Evolutionary conservation across 129 eudicot species (phyloP), one percentile per base, ranked within the genome.

Genomic region (Arctium minus): DNA sequence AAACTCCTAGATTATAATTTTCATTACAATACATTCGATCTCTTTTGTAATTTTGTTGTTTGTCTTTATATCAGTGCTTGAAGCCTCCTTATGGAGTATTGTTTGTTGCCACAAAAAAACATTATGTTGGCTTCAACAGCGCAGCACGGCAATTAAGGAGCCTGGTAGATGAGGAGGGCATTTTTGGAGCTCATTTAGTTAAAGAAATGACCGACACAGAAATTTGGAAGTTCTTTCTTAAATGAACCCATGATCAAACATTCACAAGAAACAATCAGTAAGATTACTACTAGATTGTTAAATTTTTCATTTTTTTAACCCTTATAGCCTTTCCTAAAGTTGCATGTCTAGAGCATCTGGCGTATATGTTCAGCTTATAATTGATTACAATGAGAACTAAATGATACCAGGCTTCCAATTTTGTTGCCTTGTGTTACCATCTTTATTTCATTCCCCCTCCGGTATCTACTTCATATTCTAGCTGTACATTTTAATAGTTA

Each of bases 71-170:
- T 27, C 87, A 92, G 97, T 92, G 97, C 76, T 79, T 92, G 83
- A 88, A 90, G 87, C 97, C 97, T 75, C 97, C 97, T 6, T 92
- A 92, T 76, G 97, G 97, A 90, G 89, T 88, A 75, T 22, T 92
- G 62, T 92, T 86, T 68, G 40, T 92, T 75, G 94, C 97, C 72
- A 85, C 97, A 76, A 92, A 87, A 82, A 92, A 75, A 86, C 85
- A 88, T 86, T 92, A 86, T 80, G 89, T 90, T 80, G 92, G 94
- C 73, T 92, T 79, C 88, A 89, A 90, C 78, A 90, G 79, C 3
- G 89, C 89, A 12, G 84, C 87, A 4, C 87, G 94, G 37, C 94
- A 88, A 5, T 70, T 92, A 73, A 90, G 87, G 79, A 85, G 83
- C 74, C 65, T 92, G 56, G 91, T 92, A 44, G 97, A 92, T 0